Conservation (phyloP, 1,284 basidiomycete genomes). For the Cerioporus squamosus region DNA sequence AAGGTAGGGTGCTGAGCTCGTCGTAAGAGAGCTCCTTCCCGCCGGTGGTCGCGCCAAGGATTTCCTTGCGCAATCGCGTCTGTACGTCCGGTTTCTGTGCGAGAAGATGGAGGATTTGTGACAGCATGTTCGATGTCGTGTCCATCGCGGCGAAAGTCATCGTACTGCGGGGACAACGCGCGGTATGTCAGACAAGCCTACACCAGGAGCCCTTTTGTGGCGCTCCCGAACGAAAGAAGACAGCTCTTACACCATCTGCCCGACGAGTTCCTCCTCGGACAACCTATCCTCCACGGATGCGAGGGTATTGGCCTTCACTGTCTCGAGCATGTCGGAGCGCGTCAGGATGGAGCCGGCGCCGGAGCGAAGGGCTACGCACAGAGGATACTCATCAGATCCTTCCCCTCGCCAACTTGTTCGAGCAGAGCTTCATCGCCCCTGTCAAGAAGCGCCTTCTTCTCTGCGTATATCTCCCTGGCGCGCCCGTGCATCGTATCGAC, state of each 20-base stretch:
- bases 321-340: background rate
- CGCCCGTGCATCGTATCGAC: conserved; percentile 29
- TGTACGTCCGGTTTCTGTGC: conserved; percentile 24
- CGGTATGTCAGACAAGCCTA: conserved; percentile 1
- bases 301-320: conserved; percentile 38
- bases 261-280: conserved; percentile 29
- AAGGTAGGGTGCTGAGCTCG: conserved; percentile 35
- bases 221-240: background rate
- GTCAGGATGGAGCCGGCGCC: no score
- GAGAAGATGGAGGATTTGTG: conserved; percentile 35
- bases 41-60: conserved; percentile 25
- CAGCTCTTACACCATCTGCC: conserved; percentile 27
- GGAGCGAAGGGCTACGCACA: conserved; percentile 24
- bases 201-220: background rate
- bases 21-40: conserved; percentile 35
- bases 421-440: conserved; percentile 31
- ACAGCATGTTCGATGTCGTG: conserved; percentile 34
- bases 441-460: conserved; percentile 31
- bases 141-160: conserved; percentile 37
- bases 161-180: conserved; percentile 20
- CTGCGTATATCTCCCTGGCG: conserved; percentile 25
- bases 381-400: conserved; percentile 37
- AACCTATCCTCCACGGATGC: conserved; percentile 34
- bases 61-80: conserved; percentile 30
- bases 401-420: conserved; percentile 35